Evolutionary conservation across 2,329 filamentous ascomycete species (phyloP), one percentile per base, ranked within the genome.

Genomic region (Verticillium dahliae): DNA sequence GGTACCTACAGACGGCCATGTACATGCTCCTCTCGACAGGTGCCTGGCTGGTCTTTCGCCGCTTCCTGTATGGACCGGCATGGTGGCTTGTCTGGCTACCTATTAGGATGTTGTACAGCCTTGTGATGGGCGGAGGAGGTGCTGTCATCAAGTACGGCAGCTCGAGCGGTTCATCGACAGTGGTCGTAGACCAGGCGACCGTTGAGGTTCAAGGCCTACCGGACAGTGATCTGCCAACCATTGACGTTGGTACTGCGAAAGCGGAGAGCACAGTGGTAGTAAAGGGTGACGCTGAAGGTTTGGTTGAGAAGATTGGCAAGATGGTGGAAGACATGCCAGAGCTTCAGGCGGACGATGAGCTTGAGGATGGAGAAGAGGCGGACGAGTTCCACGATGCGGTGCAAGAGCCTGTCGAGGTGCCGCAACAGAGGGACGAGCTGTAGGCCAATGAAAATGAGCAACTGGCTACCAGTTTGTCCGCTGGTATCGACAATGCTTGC

Each of bases 1-100:
- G 95, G 95, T 99, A 99, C 73, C 84, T 99, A 38, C 90, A 95
- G 75, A 96, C 91, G 41, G 87, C 93, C 2, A 87, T 98, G 67
- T 96, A 93, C 72, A 82, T 97, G 68, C 83, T 98, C 15, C 70
- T 90, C 27, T 84, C 78, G 6, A 97, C 92, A 1, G 86, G 93
- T 52, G 81, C 80, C 35, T 99, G 95, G 95, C 82, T 99, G 7
- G 72, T 97, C 6, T 97, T 96, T 70, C 81, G 95, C 34, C 81
- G 95, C 55, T 80, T 94, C 50, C 71, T 99, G 7, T 99, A 96
- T 77, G 94, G 95, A 0, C 95, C 95, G 1, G 75, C 91, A 62
- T 96, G 91, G 88, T 95, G 92, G 90, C 80, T 98, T 27, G 75
- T 97, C 31, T 94, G 90, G 85, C 78, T 95, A 62, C 94, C 94